A percentile compares a stretch with the other conserved stretches of the same genome.
Evolutionary conservation across 1,284 basidiomycete species (phyloP).

Genomic region (Cryptococcus sp.): DNA sequence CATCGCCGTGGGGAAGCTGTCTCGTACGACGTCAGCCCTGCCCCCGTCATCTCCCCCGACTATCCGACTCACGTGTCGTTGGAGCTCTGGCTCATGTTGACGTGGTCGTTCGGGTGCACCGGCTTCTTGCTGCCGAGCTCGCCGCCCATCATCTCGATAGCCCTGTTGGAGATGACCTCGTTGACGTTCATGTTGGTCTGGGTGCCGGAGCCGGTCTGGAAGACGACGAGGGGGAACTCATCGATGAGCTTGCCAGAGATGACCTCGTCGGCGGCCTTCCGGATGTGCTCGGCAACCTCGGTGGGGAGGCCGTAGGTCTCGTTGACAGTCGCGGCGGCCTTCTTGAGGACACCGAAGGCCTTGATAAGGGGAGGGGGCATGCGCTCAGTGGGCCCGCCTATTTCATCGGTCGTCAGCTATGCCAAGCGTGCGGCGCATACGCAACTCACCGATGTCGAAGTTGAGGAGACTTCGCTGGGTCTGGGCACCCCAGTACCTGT

Average conservation of each 20-base stretch:
- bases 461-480: conserved; percentile 98
- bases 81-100: conserved; percentile 98
- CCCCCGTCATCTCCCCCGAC: no score
- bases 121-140: conserved; percentile 94
- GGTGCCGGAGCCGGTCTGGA: conserved; percentile 98
- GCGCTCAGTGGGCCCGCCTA: conserved; percentile 75
- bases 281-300: conserved; percentile 84
- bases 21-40: neutral
- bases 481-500: conserved; percentile 98
- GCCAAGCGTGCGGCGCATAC: neutral
- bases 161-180: conserved; percentile 98
- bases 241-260: conserved; percentile 91
- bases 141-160: conserved; percentile 95
- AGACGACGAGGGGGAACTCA: conserved; percentile 94
- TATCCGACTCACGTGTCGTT: conserved; percentile 84
- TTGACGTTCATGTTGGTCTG: conserved; percentile 99
- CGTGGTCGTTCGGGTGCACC: conserved; percentile 99
- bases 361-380: conserved; percentile 93
- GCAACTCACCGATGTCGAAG: conserved; percentile 81
- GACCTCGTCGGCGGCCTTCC: conserved; percentile 95
- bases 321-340: conserved; percentile 93
- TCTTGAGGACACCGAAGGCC: conserved; percentile 97
- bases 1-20: conserved; percentile 97
- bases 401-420: neutral
- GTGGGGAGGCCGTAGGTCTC: conserved; percentile 81